Evolutionary conservation across 2,329 filamentous ascomycete genomes (phyloP).

Genomic region (Eutypella sp.): DNA sequence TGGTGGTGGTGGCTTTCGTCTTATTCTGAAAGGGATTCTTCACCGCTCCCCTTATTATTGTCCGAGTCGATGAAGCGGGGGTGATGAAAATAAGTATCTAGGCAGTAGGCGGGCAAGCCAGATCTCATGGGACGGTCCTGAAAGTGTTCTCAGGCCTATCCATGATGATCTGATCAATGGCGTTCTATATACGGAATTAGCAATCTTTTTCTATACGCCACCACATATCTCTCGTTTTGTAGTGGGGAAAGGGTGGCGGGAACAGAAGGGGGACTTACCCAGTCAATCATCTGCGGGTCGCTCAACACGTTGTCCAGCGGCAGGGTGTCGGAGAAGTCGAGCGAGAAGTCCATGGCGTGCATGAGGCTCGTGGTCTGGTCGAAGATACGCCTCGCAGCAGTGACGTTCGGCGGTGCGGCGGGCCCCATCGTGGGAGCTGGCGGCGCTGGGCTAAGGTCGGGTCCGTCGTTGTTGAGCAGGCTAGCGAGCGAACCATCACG

Average conservation of each 20-base stretch:
- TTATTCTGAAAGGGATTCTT: too few relatives aligned
- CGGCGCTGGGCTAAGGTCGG: slow-evolving; percentile 16
- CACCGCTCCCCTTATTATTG: too few relatives aligned
- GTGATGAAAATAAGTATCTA: too few relatives aligned
- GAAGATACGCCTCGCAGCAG: background rate
- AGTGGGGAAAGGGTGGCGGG: background rate
- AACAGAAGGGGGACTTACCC: slow-evolving; percentile 29
- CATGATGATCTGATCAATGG: slow-evolving; percentile 25
- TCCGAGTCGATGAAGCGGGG: too few relatives aligned
- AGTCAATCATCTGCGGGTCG: slow-evolving; percentile 31
- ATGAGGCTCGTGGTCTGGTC: slow-evolving; percentile 8
- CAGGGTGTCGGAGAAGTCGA: slow-evolving; percentile 29
- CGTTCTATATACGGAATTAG: slow-evolving; percentile 10
- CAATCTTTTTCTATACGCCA: slow-evolving; percentile 20
- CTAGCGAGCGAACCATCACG: slow-evolving; percentile 26
- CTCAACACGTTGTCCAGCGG: slow-evolving; percentile 33
- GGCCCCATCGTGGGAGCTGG: too few relatives aligned
- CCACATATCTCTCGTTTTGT: too few relatives aligned
- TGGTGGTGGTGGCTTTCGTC: too few relatives aligned
- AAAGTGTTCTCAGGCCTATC: slow-evolving; percentile 21
- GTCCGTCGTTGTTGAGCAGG: slow-evolving; percentile 27
- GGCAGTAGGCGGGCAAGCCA: too few relatives aligned
- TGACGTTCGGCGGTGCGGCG: too few relatives aligned
- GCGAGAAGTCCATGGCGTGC: slow-evolving; percentile 20
- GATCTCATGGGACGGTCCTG: background rate